These are phyloP conservation scores for Backusella mclennaniae DNA, from an alignment of 192 early-diverging fungal genomes.

Conservation along the genomic window DNA sequence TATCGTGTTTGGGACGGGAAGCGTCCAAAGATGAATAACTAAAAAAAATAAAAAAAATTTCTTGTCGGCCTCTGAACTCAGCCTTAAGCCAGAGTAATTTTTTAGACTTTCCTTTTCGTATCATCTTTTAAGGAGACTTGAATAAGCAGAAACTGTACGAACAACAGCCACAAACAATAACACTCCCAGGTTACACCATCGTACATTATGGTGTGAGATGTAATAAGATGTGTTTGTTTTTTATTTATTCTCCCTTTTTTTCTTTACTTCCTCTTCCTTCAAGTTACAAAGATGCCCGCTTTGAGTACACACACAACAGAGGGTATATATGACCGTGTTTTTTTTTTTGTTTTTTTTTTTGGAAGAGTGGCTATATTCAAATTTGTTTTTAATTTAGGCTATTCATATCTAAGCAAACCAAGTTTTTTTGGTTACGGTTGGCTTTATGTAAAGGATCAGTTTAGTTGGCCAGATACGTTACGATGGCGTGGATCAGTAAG, in stretches of 20 bases:
- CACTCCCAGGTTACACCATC: neutral
- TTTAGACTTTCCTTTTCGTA: no score
- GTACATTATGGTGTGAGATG: neutral
- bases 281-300: neutral
- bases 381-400: neutral
- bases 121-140: neutral
- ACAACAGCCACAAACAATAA: neutral
- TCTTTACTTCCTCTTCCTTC: neutral
- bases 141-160: neutral
- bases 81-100: no score
- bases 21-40: neutral
- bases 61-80: no score
- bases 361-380: neutral
- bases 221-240: neutral
- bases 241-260: neutral
- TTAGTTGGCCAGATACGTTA: conserved; percentile 30
- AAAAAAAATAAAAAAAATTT: neutral
- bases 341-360: neutral
- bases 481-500: conserved; percentile 35
- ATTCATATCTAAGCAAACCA: conserved; percentile 8
- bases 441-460: conserved; percentile 10
- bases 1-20: no score
- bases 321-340: neutral
- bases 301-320: conserved; percentile 3
- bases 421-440: neutral